A percentile compares a stretch with the other conserved stretches of the same genome.
phyloP scores from a whole-genome alignment of 306 rosid genomes.

The Carpinus viminea region DNA sequence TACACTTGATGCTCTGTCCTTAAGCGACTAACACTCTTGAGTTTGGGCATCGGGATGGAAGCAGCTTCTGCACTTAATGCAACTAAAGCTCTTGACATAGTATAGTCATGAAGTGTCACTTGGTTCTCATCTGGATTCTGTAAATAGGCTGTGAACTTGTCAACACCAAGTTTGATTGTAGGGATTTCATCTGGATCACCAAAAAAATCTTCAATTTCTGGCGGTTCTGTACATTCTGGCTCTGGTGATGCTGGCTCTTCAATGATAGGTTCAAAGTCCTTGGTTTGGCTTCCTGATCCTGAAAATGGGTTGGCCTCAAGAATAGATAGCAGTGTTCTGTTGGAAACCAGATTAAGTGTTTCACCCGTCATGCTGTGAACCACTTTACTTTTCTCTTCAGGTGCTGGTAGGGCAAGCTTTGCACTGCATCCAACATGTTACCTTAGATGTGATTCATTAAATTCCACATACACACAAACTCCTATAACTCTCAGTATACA shows the following conservation, averaged over 20 bases:
- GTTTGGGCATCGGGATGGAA: conserved; percentile 26
- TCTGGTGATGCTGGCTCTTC: conserved; percentile 52
- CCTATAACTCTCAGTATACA: too few relatives aligned
- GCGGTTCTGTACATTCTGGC: background rate
- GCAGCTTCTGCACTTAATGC: conserved; percentile 8
- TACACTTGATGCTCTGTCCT: conserved; percentile 67
- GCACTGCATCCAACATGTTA: conserved; percentile 35
- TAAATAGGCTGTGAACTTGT: background rate
- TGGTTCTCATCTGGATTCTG: background rate
- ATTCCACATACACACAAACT: too few relatives aligned
- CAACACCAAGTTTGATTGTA: conserved; percentile 14
- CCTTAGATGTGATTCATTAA: background rate
- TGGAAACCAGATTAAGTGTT: background rate
- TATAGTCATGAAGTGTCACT: conserved; percentile 7
- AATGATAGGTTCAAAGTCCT: conserved; percentile 47
- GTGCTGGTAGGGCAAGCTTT: conserved; percentile 41
- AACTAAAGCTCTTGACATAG: conserved; percentile 41
- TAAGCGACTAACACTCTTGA: conserved; percentile 54
- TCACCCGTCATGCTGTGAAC: background rate
- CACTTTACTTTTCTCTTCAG: background rate
- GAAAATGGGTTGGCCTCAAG: background rate
- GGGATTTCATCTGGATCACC: conserved; percentile 17
- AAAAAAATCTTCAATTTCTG: conserved; percentile 40
- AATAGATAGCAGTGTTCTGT: background rate
- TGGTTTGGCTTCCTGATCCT: background rate